Evolutionary conservation across 805 yeast genomes (phyloP).

Genomic region (Nakazawaea wickerhamii): DNA sequence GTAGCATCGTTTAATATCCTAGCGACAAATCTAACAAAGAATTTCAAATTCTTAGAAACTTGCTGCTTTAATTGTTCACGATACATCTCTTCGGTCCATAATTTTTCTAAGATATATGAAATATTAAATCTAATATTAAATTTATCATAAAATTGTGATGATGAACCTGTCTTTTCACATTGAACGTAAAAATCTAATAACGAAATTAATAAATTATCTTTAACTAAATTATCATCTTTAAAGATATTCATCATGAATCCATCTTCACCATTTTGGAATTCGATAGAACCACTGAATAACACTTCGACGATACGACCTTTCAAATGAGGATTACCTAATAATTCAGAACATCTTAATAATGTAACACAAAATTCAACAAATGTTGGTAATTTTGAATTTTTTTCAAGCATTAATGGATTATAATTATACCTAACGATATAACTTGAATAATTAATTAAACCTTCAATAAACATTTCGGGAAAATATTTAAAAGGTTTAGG

Average conservation of each 20-base stretch:
- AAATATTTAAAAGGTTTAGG: slow-evolving; percentile 75
- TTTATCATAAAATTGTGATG: slow-evolving; percentile 93
- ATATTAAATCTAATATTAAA: slow-evolving; percentile 87
- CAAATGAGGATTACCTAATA: slow-evolving; percentile 88
- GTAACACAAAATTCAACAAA: slow-evolving; percentile 70
- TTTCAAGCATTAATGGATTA: slow-evolving; percentile 45
- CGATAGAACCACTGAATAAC: slow-evolving; percentile 67
- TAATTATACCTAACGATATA: slow-evolving; percentile 50
- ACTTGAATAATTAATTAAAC: slow-evolving; percentile 66
- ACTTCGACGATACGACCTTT: slow-evolving; percentile 81
- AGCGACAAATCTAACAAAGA: slow-evolving; percentile 89
- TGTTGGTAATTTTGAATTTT: slow-evolving; percentile 42
- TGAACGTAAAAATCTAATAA: slow-evolving; percentile 86
- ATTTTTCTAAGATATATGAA: slow-evolving; percentile 71
- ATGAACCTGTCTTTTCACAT: slow-evolving; percentile 94
- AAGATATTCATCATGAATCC: slow-evolving; percentile 73
- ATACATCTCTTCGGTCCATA: slow-evolving; percentile 74
- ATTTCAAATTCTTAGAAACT: slow-evolving; percentile 65
- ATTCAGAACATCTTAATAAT: slow-evolving; percentile 76
- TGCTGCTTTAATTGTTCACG: slow-evolving; percentile 63
- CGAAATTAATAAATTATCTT: slow-evolving; percentile 68
- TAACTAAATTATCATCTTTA: slow-evolving; percentile 56
- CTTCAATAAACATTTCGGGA: slow-evolving; percentile 86
- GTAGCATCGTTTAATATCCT: slow-evolving; percentile 94
- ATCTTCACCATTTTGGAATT: slow-evolving; percentile 47